Base-by-base conservation (phyloP, 164 flowering plant genomes). In the Platanus orientalis region DNA sequence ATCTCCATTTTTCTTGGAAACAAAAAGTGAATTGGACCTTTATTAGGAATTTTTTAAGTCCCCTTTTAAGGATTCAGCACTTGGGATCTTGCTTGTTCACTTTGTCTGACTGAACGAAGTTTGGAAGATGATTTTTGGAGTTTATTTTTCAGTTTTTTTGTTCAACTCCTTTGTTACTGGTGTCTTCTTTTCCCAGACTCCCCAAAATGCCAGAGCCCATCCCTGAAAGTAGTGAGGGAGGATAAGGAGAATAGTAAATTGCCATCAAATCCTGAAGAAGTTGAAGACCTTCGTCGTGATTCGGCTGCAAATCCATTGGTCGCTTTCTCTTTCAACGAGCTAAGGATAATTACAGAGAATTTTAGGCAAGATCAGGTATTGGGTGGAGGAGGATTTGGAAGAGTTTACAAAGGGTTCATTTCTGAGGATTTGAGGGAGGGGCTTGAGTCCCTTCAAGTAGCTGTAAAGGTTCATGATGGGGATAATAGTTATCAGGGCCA, bases 181-280 rank as follows among this genome's bases (percentile, higher is more conserved):
- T 7, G 13, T 51, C 21, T 51, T 21, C 13, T 39, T 30, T 56
- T 13, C 26, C 10, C 27, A 69, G 72, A 63, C 10, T 69, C 72
- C 26, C 67, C 72, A 23, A 69, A 57, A 58, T 40, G 16, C 34
- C 59, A 58, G 21, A 51, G 59, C 17, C 32, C 65, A 48, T 23
- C 50, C 10, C 16, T 6, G n/a, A 58, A 52, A 42, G 59, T 26
- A 36, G 7, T 14, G 50, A 47, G 21, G 21, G 21, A 26, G 29
- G 62, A 16, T 7, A 54, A 60, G 29, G 49, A 28, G 48, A 53
- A 45, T 14, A 30, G 19, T 39, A 55, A 57, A n/a, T 7, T 51
- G 26, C 54, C 54, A 21, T 51, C 54, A 12, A 51, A 51, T 51
- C 27, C 28, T 51, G 27, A 51, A 51, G 54, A 51, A 23, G 54